A percentile compares a stretch with the other conserved stretches of the same genome.
phyloP scores from a whole-genome alignment of 768 basidiomycete species.

The Amanita brunnescens region DNA sequence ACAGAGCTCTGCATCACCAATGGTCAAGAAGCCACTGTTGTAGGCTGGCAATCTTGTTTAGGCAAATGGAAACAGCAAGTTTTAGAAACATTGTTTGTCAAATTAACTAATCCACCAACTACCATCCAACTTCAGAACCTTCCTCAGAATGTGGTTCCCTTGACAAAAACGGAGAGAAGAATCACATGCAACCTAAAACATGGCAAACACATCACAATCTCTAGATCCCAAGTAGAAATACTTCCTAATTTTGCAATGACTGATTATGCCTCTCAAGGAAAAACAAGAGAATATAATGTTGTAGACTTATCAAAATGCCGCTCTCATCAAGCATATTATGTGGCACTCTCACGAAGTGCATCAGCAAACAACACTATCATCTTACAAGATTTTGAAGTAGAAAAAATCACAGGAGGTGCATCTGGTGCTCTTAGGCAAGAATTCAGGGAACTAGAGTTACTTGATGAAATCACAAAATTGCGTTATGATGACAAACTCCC shows the following conservation, averaged over 20 bases:
- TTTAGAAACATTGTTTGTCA: conserved; percentile 21
- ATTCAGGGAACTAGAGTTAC: neutral
- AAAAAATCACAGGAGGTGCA: neutral
- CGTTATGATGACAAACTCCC: neutral
- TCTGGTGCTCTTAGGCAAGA: neutral
- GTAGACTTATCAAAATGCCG: conserved; percentile 8
- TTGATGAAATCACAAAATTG: conserved; percentile 1
- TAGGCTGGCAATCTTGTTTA: conserved; percentile 18
- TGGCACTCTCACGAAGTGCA: neutral
- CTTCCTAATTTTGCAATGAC: conserved; percentile 15
- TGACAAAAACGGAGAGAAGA: neutral
- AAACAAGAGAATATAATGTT: conserved; percentile 7
- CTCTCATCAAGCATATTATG: conserved; percentile 7
- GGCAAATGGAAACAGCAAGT: conserved; percentile 10
- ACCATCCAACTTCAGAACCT: neutral
- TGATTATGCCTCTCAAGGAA: conserved; percentile 12
- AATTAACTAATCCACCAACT: neutral
- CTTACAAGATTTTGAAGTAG: neutral
- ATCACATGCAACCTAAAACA: conserved; percentile 8
- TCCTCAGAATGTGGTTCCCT: neutral
- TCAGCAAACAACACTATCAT: neutral
- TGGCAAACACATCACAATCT: conserved; percentile 11
- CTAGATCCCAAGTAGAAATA: conserved; percentile 16
- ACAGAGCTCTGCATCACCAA: conserved; percentile 26
- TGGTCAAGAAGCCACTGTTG: conserved; percentile 24